A percentile compares a stretch with the other conserved stretches of the same genome.
Conservation (phyloP, 306 rosid species). For the Cucurbita argyrosperma region DNA sequence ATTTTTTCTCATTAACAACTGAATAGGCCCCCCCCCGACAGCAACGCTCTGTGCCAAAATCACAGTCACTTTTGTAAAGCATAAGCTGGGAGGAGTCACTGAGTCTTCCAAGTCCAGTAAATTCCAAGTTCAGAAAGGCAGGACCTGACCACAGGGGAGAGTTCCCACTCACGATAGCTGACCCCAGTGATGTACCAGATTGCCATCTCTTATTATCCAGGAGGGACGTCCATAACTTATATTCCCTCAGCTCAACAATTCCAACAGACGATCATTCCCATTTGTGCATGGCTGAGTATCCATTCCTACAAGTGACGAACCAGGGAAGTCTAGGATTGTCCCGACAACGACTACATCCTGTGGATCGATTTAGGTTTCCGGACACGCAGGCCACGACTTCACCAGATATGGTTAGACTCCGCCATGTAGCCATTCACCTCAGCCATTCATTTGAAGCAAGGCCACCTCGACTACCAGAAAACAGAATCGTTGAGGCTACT, state of each 20-base stretch:
- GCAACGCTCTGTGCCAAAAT: conserved; percentile 44
- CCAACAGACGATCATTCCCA: conserved; percentile 13
- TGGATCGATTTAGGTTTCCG: conserved; percentile 42
- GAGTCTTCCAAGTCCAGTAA: conserved; percentile 37
- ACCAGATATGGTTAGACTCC: conserved; percentile 41
- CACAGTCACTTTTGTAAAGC: conserved; percentile 70
- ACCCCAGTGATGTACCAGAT: conserved; percentile 19
- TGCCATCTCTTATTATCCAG: conserved; percentile 14
- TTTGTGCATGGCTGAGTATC: conserved; percentile 12
- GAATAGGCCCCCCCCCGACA: too few relatives aligned
- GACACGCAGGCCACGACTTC: conserved; percentile 44
- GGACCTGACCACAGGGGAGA: conserved; percentile 39
- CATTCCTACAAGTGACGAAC: conserved; percentile 17
- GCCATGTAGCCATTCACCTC: background rate
- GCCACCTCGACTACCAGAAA: background rate
- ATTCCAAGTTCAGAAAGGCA: conserved; percentile 41
- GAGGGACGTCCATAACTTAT: conserved; percentile 22
- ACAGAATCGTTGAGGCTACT: background rate
- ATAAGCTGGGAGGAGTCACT: conserved; percentile 33
- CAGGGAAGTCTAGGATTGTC: conserved; percentile 22
- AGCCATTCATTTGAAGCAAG: background rate
- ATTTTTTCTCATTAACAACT: too few relatives aligned
- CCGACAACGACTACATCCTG: conserved; percentile 31
- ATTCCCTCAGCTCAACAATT: conserved; percentile 20
- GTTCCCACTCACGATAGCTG: conserved; percentile 22